These are phyloP conservation scores for carrot (Daucus carota) DNA, from an alignment of 129 eudicot genomes.

Conservation along the genomic window DNA sequence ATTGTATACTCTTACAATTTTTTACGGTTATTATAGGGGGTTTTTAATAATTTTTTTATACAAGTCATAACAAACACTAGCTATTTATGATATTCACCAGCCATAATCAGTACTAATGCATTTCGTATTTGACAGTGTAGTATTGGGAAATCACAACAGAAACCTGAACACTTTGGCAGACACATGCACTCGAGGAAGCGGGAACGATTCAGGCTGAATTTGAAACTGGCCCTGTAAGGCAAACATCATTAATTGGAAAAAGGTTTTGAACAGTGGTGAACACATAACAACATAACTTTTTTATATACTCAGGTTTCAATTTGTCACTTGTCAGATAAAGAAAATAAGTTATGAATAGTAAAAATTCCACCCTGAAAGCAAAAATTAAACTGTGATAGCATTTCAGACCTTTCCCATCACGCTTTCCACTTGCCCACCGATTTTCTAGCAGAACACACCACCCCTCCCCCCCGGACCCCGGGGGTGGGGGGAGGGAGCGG, in stretches of 20 bases:
- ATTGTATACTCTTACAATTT: too few relatives aligned
- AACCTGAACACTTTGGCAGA: background rate
- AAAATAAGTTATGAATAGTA: background rate
- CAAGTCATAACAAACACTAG: too few relatives aligned
- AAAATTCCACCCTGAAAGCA: slow-evolving; percentile 40
- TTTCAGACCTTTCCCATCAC: slow-evolving; percentile 24
- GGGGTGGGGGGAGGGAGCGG: too few relatives aligned
- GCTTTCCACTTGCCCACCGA: slow-evolving; percentile 21
- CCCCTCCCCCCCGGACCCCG: too few relatives aligned
- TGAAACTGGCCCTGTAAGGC: background rate
- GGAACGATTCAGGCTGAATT: background rate
- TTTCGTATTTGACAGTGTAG: background rate
- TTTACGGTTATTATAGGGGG: too few relatives aligned
- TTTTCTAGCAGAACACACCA: slow-evolving; percentile 19
- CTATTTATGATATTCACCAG: too few relatives aligned
- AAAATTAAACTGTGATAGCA: slow-evolving; percentile 47
- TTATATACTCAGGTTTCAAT: background rate
- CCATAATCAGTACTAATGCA: background rate
- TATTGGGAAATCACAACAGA: background rate
- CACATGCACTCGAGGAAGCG: background rate
- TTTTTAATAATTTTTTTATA: too few relatives aligned
- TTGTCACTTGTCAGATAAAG: background rate
- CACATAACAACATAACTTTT: too few relatives aligned
- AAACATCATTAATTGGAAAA: background rate
- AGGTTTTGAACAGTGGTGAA: background rate